Percentiles rank a stretch among this genome's conserved stretches.
phyloP scores from a whole-genome alignment of 2,329 filamentous ascomycete genomes.

The Pseudogymnoascus sp. region DNA sequence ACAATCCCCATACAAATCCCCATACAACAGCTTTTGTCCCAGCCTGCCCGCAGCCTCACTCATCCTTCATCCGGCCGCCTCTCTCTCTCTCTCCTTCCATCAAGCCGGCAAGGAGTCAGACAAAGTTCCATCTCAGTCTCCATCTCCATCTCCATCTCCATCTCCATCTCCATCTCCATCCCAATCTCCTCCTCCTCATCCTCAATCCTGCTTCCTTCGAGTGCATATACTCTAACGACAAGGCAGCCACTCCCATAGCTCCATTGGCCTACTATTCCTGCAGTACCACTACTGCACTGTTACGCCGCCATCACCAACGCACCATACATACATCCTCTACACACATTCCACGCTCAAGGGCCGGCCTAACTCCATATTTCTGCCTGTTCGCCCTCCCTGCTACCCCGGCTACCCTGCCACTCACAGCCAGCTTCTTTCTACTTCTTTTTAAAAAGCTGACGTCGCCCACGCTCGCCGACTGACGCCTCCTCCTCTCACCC shows the following conservation, averaged over 20 bases:
- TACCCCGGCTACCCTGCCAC: not conserved
- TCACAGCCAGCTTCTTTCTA: too few relatives aligned
- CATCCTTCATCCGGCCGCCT: not conserved
- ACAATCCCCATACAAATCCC: not conserved
- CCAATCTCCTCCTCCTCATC: slow-evolving; percentile 6
- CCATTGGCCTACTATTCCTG: not conserved
- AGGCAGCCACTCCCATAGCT: slow-evolving; percentile 1
- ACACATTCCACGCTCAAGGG: not conserved
- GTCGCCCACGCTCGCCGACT: not conserved
- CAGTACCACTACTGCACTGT: slow-evolving; percentile 4
- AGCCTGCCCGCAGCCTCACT: not conserved
- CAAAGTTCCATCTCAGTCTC: not conserved
- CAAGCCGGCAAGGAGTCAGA: not conserved
- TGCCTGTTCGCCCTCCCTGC: not conserved
- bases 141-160: too few relatives aligned
- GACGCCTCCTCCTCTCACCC: not conserved
- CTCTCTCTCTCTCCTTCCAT: not conserved
- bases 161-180: too few relatives aligned
- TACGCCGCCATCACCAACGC: slow-evolving; percentile 1
- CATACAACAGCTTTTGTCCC: not conserved
- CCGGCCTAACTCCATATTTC: slow-evolving; percentile 7
- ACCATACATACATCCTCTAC: slow-evolving; percentile 4
- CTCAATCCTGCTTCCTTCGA: not conserved
- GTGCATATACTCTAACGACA: slow-evolving; percentile 1
- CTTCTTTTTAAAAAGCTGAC: slow-evolving; percentile 6